These are phyloP conservation scores for Garcileccinum viscosum DNA, from an alignment of 1,284 basidiomycete genomes.

Conservation along the genomic window DNA sequence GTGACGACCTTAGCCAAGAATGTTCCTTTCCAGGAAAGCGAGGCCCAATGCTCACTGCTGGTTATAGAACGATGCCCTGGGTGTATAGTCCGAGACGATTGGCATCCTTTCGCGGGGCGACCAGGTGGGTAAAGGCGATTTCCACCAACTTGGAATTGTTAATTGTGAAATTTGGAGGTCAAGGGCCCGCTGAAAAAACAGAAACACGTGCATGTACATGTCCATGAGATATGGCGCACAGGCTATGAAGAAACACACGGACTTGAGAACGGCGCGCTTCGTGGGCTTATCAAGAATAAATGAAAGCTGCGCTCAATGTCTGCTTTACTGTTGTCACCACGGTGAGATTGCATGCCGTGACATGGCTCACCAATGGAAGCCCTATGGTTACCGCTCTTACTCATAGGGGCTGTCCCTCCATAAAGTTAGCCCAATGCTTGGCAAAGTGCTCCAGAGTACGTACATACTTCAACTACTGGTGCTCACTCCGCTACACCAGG, in stretches of 20 bases:
- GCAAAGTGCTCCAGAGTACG: too few relatives aligned
- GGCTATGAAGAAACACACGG: not conserved
- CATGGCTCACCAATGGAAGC: too few relatives aligned
- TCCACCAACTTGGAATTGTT: not conserved
- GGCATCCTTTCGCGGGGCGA: not conserved
- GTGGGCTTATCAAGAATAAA: not conserved
- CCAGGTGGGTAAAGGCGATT: not conserved
- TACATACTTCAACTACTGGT: too few relatives aligned
- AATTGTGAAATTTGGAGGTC: not conserved
- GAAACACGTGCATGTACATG: not conserved
- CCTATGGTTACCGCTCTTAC: too few relatives aligned
- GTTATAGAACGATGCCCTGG: not conserved
- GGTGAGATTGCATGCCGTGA: too few relatives aligned
- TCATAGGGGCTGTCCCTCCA: too few relatives aligned
- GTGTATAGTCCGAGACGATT: not conserved
- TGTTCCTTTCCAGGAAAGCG: constrained; percentile 6
- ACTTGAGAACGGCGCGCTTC: not conserved
- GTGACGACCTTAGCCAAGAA: constrained; percentile 9
- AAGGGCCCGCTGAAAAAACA: not conserved
- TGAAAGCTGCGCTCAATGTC: not conserved
- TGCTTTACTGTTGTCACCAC: too few relatives aligned
- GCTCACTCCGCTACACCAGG: too few relatives aligned
- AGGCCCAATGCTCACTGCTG: not conserved
- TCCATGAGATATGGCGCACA: not conserved
- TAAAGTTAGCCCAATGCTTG: too few relatives aligned